Percentiles rank a stretch among this genome's conserved stretches.
Evolutionary conservation across 139 green algal genomes (phyloP).

Genomic region (Tetratostichococcus sp.): DNA sequence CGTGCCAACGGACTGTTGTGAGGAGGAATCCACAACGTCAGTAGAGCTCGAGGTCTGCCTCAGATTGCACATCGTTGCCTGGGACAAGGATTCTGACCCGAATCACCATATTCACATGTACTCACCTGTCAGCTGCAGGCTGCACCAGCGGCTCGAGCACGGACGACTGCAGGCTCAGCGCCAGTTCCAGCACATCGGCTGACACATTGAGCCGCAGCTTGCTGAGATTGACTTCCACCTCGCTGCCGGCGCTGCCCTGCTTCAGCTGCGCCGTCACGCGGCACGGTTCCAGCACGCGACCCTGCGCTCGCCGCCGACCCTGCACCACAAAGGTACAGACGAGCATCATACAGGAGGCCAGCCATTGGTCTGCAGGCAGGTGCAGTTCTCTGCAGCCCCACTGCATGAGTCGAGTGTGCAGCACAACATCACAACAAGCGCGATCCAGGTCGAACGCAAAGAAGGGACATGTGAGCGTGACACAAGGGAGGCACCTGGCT

Average conservation of each 20-base stretch:
- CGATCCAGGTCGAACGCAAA: no score
- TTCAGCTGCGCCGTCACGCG: conserved; percentile 33
- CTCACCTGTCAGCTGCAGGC: conserved; percentile 32
- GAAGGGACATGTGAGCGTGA: no score
- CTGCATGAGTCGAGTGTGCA: no score
- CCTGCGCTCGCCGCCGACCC: conserved; percentile 14
- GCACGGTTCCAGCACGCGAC: conserved; percentile 51
- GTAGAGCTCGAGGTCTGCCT: no score
- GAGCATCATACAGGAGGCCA: no score
- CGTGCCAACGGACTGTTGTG: conserved; percentile 44
- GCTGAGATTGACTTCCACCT: conserved; percentile 46
- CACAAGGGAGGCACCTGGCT: background rate
- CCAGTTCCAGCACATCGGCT: conserved; percentile 61
- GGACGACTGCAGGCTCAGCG: conserved; percentile 22
- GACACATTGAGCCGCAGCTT: conserved; percentile 59
- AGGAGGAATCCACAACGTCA: no score
- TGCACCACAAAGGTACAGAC: background rate
- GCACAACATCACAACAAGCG: no score
- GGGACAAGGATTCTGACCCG: conserved; percentile 11
- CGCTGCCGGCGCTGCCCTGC: background rate
- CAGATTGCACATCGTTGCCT: background rate
- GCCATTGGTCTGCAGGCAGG: no score
- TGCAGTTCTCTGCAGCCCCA: no score
- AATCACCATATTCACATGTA: no score
- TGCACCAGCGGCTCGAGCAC: conserved; percentile 52